phyloP scores from a whole-genome alignment of 2,329 filamentous ascomycete species.

The Sporothrix humicola region DNA sequence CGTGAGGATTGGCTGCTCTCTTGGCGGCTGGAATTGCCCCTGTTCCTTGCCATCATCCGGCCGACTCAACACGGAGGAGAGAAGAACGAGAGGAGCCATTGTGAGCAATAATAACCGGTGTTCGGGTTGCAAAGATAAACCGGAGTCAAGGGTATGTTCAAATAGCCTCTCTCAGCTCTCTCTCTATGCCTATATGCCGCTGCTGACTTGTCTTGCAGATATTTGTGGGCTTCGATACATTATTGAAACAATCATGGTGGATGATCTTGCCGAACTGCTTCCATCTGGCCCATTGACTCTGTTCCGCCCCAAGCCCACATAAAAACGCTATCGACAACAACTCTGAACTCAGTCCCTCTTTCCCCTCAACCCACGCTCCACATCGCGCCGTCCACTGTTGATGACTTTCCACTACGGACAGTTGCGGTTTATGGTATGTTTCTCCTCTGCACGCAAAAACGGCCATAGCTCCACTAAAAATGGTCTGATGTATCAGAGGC shows the following conservation, averaged over 20 bases:
- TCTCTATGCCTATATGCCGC: neutral
- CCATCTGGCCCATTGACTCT: neutral
- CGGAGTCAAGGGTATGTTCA: neutral
- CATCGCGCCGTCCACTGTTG: neutral
- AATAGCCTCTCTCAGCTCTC: neutral
- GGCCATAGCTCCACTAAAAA: slow-evolving; percentile 27
- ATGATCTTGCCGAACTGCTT: neutral
- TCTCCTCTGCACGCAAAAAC: slow-evolving; percentile 6
- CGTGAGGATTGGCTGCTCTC: neutral
- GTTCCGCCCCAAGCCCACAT: neutral
- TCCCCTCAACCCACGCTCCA: slow-evolving; percentile 24
- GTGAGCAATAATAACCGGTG: too few species aligned
- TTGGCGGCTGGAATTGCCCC: neutral
- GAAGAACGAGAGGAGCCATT: too few species aligned
- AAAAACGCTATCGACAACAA: neutral
- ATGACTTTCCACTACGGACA: slow-evolving; percentile 4
- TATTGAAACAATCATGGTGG: slow-evolving; percentile 1
- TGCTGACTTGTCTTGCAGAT: slow-evolving; percentile 21
- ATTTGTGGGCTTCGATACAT: slow-evolving; percentile 18
- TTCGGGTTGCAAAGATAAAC: neutral
- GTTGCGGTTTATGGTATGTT: slow-evolving; percentile 22
- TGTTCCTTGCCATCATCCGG: neutral
- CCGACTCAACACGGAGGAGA: too few species aligned
- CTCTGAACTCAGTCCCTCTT: neutral
- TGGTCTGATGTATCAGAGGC: slow-evolving; percentile 28